These are phyloP conservation scores for Aspergillus pseudoviridinutans DNA, from an alignment of 2,329 filamentous ascomycete genomes.

Conservation along the genomic window DNA sequence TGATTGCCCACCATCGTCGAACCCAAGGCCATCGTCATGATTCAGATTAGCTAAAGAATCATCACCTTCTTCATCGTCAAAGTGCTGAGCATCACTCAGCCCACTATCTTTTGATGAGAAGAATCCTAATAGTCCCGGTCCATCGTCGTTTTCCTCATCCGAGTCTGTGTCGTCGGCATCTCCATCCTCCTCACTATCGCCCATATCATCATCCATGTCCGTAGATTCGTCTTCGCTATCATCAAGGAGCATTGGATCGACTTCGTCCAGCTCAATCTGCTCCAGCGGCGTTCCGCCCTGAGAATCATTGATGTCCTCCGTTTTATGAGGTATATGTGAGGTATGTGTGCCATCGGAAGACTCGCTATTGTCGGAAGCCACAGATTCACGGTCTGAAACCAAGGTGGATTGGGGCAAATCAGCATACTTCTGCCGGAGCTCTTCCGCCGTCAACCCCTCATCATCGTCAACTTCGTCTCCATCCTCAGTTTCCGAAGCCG, in stretches of 20 bases:
- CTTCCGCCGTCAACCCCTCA: slow-evolving; percentile 44
- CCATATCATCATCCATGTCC: slow-evolving; percentile 48
- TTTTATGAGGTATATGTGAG: slow-evolving; percentile 15
- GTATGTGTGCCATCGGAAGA: slow-evolving; percentile 17
- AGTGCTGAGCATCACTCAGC: slow-evolving; percentile 8
- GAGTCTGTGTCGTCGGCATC: slow-evolving; percentile 52
- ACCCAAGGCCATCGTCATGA: slow-evolving; percentile 20
- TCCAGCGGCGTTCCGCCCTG: slow-evolving; percentile 23
- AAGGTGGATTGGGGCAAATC: slow-evolving; percentile 30
- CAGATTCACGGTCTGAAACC: slow-evolving; percentile 20
- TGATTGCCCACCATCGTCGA: slow-evolving; percentile 23
- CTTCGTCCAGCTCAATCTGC: slow-evolving; percentile 37
- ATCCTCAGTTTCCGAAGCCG: slow-evolving; percentile 40
- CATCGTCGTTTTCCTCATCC: slow-evolving; percentile 39
- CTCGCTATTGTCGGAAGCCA: slow-evolving; percentile 18
- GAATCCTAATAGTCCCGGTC: slow-evolving; percentile 43
- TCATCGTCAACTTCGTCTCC: slow-evolving; percentile 40
- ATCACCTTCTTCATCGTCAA: slow-evolving; percentile 29
- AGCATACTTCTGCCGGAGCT: slow-evolving; percentile 47
- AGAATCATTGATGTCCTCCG: slow-evolving; percentile 19
- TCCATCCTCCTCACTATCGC: slow-evolving; percentile 43
- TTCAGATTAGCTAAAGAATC: slow-evolving; percentile 38
- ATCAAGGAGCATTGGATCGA: slow-evolving; percentile 44
- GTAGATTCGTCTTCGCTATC: slow-evolving; percentile 45
- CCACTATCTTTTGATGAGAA: slow-evolving; percentile 43